Evolutionary conservation across 1,139 yeast species (phyloP), one percentile per base, ranked within the genome.

Genomic region (Sporopachydermia cereana): DNA sequence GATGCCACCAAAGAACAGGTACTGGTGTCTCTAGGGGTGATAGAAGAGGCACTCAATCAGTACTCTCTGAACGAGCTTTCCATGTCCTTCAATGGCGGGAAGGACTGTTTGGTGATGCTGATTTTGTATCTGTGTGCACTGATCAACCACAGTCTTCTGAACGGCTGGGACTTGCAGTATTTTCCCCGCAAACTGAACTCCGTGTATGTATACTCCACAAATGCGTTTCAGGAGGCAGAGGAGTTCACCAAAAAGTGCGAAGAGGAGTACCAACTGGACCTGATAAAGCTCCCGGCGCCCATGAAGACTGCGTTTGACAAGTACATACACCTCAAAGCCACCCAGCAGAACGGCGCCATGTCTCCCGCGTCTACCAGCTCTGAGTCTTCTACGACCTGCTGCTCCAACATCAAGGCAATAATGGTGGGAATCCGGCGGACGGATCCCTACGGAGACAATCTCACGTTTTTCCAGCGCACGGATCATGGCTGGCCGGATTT

Each of bases 401-500:
- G 12, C 7, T 34, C 9, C n/a, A 20, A 16, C 17, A 64, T 82
- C 25, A 72, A 74, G 55, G 78, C 86, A 16, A 77, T 86, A 1
- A 68, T 86, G 25, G 91, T 86, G 1, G 96, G 96, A 1, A 84
- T 84, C 17, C 69, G 96, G 45, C 72, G 82, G 48, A 73, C 83
- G 2, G 96, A 86, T 57, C 96, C 96, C 0, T 82, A 72, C 57
- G 88, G 93, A 0, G 62, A 63, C 1, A 52, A 63, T 14, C 66
- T 86, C 34, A 51, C 66, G 16, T 69, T 69, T 46, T 72, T 80
- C 48, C 88, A 84, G 54, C 59, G 56, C 36, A 86, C 96, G 0
- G 95, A 86, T 57, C 81, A 77, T 50, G 77, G 85, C 45, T 86
- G 96, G 96, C 96, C 96, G n/a, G 64, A 67, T 34, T 86, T 86